Evolutionary conservation across 495 filamentous ascomycete species (phyloP).

Genomic region (Penicillium dipodomyicola): DNA sequence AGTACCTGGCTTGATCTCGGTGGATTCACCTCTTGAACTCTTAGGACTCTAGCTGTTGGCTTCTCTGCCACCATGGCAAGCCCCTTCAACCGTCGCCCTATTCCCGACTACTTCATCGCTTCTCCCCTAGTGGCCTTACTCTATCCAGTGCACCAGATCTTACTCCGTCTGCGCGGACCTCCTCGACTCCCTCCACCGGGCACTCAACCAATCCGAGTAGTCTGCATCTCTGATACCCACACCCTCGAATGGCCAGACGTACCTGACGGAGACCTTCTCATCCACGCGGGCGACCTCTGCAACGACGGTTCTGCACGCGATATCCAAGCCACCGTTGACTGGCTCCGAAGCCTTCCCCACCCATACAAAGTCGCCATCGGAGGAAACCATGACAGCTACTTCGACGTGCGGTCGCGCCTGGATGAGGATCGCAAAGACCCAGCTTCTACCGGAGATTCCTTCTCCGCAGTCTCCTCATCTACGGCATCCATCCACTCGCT

Average conservation of each 20-base stretch:
- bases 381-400: slow-evolving; percentile 87
- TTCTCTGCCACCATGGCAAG: slow-evolving; percentile 31
- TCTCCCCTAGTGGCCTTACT: slow-evolving; percentile 51
- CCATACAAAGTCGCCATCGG: slow-evolving; percentile 76
- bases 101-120: slow-evolving; percentile 46
- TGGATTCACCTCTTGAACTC: slow-evolving; percentile 6
- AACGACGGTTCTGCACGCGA: slow-evolving; percentile 67
- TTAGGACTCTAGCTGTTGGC: neutral
- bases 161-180: slow-evolving; percentile 62
- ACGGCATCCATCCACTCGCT: slow-evolving; percentile 43
- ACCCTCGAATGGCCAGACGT: slow-evolving; percentile 58
- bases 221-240: slow-evolving; percentile 92
- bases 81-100: slow-evolving; percentile 49
- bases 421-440: slow-evolving; percentile 41
- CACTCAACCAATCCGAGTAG: slow-evolving; percentile 62
- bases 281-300: slow-evolving; percentile 85
- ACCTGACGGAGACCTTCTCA: slow-evolving; percentile 77
- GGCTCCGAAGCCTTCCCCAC: slow-evolving; percentile 72
- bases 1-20: neutral
- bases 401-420: slow-evolving; percentile 57
- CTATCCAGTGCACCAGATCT: slow-evolving; percentile 55
- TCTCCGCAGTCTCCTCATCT: slow-evolving; percentile 38
- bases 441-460: slow-evolving; percentile 12
- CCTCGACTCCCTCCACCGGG: slow-evolving; percentile 53
- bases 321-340: slow-evolving; percentile 75